Evolutionary conservation across 2,329 filamentous ascomycete species (phyloP).

Genomic region (Zasmidium cellare): DNA sequence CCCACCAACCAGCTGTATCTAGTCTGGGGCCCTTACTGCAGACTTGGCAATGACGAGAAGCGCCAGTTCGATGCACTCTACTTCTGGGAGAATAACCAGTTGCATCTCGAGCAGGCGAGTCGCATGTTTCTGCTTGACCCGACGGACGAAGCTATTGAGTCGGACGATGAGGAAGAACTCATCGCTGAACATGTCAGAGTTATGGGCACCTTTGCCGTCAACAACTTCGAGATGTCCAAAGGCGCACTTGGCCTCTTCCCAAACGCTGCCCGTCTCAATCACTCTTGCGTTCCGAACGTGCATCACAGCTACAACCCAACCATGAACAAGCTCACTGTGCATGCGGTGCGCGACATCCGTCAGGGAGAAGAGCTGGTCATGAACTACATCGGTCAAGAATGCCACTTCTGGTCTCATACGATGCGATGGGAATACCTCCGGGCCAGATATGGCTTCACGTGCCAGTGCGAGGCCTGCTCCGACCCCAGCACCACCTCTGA

Average conservation of each 20-base stretch:
- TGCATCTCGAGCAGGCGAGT: conserved; percentile 22
- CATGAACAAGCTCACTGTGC: conserved; percentile 21
- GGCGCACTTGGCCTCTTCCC: conserved; percentile 18
- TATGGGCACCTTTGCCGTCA: conserved; percentile 29
- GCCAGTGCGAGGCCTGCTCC: conserved; percentile 28
- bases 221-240: conserved; percentile 23
- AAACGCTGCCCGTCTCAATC: conserved; percentile 21
- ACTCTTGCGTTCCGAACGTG: conserved; percentile 30
- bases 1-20: conserved; percentile 12
- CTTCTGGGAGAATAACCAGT: conserved; percentile 1
- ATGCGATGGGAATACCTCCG: conserved; percentile 23
- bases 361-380: conserved; percentile 30
- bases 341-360: conserved; percentile 31
- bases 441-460: conserved; percentile 30
- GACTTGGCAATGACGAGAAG: conserved; percentile 18
- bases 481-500: conserved; percentile 22
- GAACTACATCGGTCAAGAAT: conserved; percentile 20
- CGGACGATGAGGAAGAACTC: conserved; percentile 12
- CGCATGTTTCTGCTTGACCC: conserved; percentile 12
- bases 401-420: conserved; percentile 9
- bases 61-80: conserved; percentile 16
- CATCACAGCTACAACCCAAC: conserved; percentile 21
- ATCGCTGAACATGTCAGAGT: conserved; percentile 20
- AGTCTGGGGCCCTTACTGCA: conserved; percentile 21
- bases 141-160: background rate